Base-by-base conservation (phyloP, 2,329 filamentous ascomycete species). In the Fusarium cicatricum region DNA sequence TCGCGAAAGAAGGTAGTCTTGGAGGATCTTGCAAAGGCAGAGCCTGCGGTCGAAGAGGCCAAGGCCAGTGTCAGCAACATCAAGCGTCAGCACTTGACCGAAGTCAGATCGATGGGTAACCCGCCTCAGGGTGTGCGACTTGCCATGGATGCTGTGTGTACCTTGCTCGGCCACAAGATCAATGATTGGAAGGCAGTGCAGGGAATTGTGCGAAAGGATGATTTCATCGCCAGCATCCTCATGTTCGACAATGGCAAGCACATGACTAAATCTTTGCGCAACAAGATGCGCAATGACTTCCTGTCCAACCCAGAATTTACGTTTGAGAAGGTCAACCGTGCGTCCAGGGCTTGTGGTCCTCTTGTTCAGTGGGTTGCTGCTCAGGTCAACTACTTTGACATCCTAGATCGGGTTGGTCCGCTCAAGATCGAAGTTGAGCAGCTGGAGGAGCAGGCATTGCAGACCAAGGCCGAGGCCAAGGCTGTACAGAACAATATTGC, bases 51-150 rank as follows among this genome's bases (percentile, higher is more conserved):
- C 49, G 79, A 90, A 59, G 92, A 96, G 75, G 95, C 95, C 42
- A 91, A 95, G 79, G 91, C 92, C 74, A 97, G 93, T 77, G 96
- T 99, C 75, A 95, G 91, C 80, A 97, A 96, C 80, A 99, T 99
- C 80, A 99, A 98, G 81, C 88, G 90, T 72, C 92, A 97, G 73
- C 95, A 99, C 75, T 83, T 99, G 63, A 97, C 93, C 11, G 95
- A 99, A 86, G 94, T 99, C 44, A 88, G 95, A 72, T 97, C 94
- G 63, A 98, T 99, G 95, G 87, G 88, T 64, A 96, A 92, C 69
- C 95, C 95, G 7, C 95, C 95, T 9, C 83, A 87, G 65, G 92
- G 92, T 81, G 96, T 99, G 66, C 89, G 92, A 71, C 86, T 98
- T 66, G 92, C 95, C 2, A 83, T 99, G 53, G 94, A 98, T 72